A percentile compares a stretch with the other conserved stretches of the same genome.
Conservation (phyloP, 108 stramenopile genomes). For the Nitzschia sp. region DNA sequence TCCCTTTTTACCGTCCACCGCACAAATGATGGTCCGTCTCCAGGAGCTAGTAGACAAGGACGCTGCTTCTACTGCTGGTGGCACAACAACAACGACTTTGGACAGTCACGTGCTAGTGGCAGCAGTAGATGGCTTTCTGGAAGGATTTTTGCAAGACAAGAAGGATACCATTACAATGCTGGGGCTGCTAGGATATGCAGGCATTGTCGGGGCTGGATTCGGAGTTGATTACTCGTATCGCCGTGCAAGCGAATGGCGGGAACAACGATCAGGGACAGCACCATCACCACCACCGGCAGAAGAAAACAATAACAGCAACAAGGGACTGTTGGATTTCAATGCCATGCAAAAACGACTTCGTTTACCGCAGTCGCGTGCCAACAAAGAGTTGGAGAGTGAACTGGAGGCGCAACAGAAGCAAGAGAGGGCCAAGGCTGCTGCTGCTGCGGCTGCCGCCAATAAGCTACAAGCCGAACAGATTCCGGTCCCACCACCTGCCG, state of each 20-base stretch:
- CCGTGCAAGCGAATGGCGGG: not conserved
- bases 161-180: conserved; percentile 18
- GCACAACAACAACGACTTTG: not conserved
- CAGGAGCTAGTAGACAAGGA: conserved; percentile 12
- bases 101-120: conserved; percentile 17
- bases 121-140: conserved; percentile 3
- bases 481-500: not conserved
- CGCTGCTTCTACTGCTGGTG: not conserved
- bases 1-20: conserved; percentile 13
- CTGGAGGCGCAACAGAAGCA: not conserved
- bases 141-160: conserved; percentile 22
- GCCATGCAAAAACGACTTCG: not conserved
- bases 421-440: not conserved
- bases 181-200: not conserved
- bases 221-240: conserved; percentile 8
- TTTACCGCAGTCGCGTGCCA: not conserved
- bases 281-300: not conserved
- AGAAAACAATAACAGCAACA: not conserved
- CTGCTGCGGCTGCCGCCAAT: not conserved
- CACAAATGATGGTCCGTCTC: conserved; percentile 21
- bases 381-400: not conserved
- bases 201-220: not conserved
- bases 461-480: not conserved
- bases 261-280: not conserved
- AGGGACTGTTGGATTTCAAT: not conserved